Evolutionary conservation across 441 rosid genomes (phyloP).

Genomic region (Brassica balearica): DNA sequence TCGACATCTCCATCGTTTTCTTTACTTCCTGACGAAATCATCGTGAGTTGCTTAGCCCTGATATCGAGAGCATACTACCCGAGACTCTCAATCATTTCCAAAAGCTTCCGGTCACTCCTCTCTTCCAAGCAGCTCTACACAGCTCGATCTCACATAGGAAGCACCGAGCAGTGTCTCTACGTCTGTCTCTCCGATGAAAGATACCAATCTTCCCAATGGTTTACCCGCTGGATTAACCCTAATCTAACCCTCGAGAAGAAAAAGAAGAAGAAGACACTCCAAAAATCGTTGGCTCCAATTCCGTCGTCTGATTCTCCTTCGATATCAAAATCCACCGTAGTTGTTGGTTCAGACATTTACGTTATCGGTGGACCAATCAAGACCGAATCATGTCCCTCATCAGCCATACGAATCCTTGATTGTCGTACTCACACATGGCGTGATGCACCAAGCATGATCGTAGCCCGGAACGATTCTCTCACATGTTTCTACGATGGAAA

Average conservation of each 20-base stretch:
- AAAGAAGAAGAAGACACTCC: slow-evolving; percentile 3
- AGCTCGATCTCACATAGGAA: slow-evolving; percentile 52
- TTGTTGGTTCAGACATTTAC: slow-evolving; percentile 41
- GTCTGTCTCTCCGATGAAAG: slow-evolving; percentile 40
- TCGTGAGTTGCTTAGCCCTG: background rate
- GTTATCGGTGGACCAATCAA: no score
- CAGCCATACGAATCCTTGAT: no score
- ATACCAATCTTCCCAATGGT: slow-evolving; percentile 34
- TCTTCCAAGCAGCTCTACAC: slow-evolving; percentile 42
- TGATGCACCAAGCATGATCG: no score
- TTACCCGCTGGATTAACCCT: background rate
- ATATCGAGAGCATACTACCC: background rate
- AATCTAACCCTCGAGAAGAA: background rate
- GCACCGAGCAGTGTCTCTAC: slow-evolving; percentile 53
- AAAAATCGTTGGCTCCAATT: slow-evolving; percentile 46
- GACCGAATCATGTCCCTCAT: no score
- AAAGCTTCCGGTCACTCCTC: slow-evolving; percentile 1
- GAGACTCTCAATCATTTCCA: background rate
- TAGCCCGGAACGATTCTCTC: slow-evolving; percentile 45
- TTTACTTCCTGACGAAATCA: background rate
- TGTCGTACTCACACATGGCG: no score
- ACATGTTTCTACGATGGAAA: slow-evolving; percentile 49
- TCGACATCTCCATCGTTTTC: background rate
- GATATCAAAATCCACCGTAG: slow-evolving; percentile 49
- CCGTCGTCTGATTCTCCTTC: slow-evolving; percentile 45